Base-by-base conservation (phyloP, 495 filamentous ascomycete genomes). In the Xylaria bambusicola region DNA sequence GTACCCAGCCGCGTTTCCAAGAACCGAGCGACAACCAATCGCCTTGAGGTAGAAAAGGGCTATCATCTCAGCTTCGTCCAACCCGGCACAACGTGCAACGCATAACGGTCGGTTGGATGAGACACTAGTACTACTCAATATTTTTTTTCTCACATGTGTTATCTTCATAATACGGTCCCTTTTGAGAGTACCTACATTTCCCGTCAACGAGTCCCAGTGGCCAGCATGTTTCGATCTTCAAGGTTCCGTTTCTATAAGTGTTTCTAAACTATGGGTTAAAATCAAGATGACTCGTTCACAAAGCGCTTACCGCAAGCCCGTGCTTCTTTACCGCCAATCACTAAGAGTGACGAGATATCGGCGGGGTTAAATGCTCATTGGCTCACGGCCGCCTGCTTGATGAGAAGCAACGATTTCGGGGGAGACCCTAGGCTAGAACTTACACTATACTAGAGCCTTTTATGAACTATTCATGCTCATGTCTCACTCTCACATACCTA, bases 301-400 rank as follows among this genome's bases (percentile, higher is more conserved):
- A 62, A 65, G 65, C 65, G 67, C 67, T 65, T 69, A 61, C 61
- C 65, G 60, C 62, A 49, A 58, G 62, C 64, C 54, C 51, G 64
- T 60, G 53, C 42, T 36, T 56, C 60, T 63, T 67, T 67, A 54
- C 65, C 67, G 65, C 67, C 67, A 63, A 56, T 67, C 58, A 58
- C 40, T 48, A 42, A 41, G 63, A 58, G 60, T 65, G 65, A 60
- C 58, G 60, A 29, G 23, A 54, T 40, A 6, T 70, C 65, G 65
- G 64, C 62, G 64, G 65, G 52, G 48, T 65, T 13, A 52, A 21
- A 49, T 44, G 58, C 52, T 60, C 52, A 65, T 67, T 63, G 62
- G 62, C 52, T 33, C 17, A 52, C 44, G 23, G 55, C 52, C 21
- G 44, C 26, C 62, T 49, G 56, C 54, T 41, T 18, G 15, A 33